Base-by-base conservation (phyloP, 2,329 filamentous ascomycete species). In the Chrysoporthe austroafricana region DNA sequence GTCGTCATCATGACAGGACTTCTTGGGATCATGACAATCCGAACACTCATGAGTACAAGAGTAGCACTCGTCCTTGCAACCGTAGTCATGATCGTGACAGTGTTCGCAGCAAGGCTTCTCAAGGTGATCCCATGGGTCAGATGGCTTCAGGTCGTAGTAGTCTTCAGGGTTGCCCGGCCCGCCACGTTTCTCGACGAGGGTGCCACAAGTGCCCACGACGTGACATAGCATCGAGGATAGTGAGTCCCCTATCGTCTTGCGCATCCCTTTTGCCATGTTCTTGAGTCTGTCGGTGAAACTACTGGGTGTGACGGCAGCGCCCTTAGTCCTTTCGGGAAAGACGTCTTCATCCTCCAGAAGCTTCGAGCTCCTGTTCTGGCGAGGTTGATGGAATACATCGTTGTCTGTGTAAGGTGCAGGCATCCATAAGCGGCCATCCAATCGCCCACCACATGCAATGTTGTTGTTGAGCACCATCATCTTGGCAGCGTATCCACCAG, bases 401-500 rank as follows among this genome's bases (percentile, higher is more conserved):
- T 32, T 39, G 13, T 65, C 63, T 2, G 42, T 50, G n/a, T 50
- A 65, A 26, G 63, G 63, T 8, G 56, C 63, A 26, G 54, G 54
- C 11, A 65, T 42, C 11, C 34, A 13, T 18, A 65, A 32, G 14
- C 34, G 42, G 44, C 34, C 62, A 6, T 65, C 66, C 2, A 68
- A 46, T 13, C 36, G 42, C 44, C 62, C 59, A 16, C 65, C 68
- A 56, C 59, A 62, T 6, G 48, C 18, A 13, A 57, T 11, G 7
- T 11, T 2, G 6, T 62, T 36, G 11, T 32, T 32, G 14, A 21
- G 43, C 16, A 62, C 39, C 54, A 68, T 26, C 46, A 36, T 18
- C 13, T 57, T 21, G 32, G 68, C 62, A 50, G 48, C 32, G 26
- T 16, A 3, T 9, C 62, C 68, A 64, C 68, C 68, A 42, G 56